These are phyloP conservation scores for Elaeis guineensis DNA, from an alignment of 176 grass and related monocot species.

Conservation along the genomic window DNA sequence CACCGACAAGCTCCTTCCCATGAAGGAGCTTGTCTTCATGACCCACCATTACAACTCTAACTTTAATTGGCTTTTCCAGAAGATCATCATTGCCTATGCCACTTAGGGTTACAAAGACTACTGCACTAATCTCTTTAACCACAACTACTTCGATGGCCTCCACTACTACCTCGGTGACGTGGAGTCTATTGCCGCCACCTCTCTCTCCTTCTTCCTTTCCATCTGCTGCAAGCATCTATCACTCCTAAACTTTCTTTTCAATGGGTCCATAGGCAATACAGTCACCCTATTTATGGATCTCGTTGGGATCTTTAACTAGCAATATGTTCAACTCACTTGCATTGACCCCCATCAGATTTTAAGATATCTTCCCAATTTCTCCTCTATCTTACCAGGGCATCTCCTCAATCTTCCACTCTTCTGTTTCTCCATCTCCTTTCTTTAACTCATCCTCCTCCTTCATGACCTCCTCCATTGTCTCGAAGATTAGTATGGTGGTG, in stretches of 20 bases:
- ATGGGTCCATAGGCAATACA: slow-evolving; percentile 64
- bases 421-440: too few species aligned
- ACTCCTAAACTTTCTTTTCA: slow-evolving; percentile 49
- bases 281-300: slow-evolving; percentile 49
- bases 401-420: too few species aligned
- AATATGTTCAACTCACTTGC: too few species aligned
- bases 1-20: slow-evolving; percentile 11
- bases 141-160: slow-evolving; percentile 50
- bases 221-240: slow-evolving; percentile 19
- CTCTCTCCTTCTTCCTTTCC: slow-evolving; percentile 50
- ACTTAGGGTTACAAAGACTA: slow-evolving; percentile 49
- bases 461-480: too few species aligned
- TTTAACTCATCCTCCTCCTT: too few species aligned
- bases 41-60: slow-evolving; percentile 58
- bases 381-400: too few species aligned
- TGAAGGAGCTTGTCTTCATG: slow-evolving; percentile 47
- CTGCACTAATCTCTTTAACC: slow-evolving; percentile 58
- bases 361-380: too few species aligned
- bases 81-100: slow-evolving; percentile 36
- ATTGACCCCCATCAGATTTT: too few species aligned
- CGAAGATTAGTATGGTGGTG: too few species aligned
- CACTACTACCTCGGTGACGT: slow-evolving; percentile 61
- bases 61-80: slow-evolving; percentile 53
- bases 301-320: not conserved
- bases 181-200: slow-evolving; percentile 37